phyloP scores from a whole-genome alignment of 306 rosid species.

The Begonia fuchsioides region DNA sequence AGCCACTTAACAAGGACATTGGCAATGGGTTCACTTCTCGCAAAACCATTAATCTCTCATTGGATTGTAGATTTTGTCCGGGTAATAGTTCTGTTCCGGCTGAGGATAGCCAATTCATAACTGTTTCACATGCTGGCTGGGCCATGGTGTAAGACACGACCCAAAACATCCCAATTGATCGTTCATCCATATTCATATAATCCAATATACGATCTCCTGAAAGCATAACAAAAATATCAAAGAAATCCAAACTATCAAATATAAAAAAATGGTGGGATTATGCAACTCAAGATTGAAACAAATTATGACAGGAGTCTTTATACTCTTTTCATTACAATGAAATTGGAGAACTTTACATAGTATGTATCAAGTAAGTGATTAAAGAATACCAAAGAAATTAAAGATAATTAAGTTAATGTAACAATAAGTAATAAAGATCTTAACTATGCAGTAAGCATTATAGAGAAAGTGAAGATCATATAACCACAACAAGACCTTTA shows the following conservation, averaged over 20 bases:
- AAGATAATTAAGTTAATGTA: too few relatives aligned
- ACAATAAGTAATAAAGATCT: too few relatives aligned
- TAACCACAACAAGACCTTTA: too few relatives aligned
- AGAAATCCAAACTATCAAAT: neutral
- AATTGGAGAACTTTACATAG: too few relatives aligned
- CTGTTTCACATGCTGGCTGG: conserved; percentile 94
- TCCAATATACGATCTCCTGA: conserved; percentile 91
- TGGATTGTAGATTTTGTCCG: conserved; percentile 51
- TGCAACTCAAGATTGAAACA: too few relatives aligned
- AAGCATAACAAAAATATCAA: conserved; percentile 2
- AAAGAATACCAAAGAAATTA: too few relatives aligned
- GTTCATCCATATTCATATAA: conserved; percentile 96
- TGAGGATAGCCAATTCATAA: conserved; percentile 66
- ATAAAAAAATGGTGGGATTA: neutral
- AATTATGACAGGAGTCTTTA: too few relatives aligned
- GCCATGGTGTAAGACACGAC: conserved; percentile 99
- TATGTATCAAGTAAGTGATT: too few relatives aligned
- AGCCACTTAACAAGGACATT: conserved; percentile 83
- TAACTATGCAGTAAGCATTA: too few relatives aligned
- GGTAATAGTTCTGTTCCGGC: conserved; percentile 51
- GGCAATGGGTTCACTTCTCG: conserved; percentile 94
- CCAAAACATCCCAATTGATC: conserved; percentile 99
- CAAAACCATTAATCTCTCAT: conserved; percentile 59
- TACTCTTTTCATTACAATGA: too few relatives aligned
- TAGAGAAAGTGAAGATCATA: too few relatives aligned